Base-by-base conservation (phyloP, 306 rosid genomes). In the Parietaria judaica region DNA sequence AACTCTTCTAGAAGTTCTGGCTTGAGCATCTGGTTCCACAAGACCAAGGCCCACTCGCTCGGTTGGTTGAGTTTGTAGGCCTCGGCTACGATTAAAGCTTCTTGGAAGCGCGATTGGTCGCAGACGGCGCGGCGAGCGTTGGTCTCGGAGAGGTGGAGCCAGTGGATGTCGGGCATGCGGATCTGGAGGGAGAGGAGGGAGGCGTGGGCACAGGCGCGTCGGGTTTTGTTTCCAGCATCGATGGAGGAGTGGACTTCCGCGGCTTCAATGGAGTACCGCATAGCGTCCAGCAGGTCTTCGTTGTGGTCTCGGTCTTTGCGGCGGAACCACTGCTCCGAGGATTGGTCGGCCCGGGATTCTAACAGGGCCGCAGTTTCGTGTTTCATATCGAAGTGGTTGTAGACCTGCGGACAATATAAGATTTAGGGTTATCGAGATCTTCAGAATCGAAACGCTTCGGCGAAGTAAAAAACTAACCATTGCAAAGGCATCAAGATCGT, bases 1-100 rank as follows among this genome's bases (percentile, higher is more conserved):
- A 92, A 92, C 60, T 92, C 96, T 86, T 85, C 96, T 73, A 92
- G 64, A 45, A 88, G 78, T 74, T 92, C 98, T 23, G 98, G 98
- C 72, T 88, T 92, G 66, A 92, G 85, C 98, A 92, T 92, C 77
- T 86, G 96, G 76, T 84, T 84, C 98, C 96, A 92, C 54, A 92
- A 95, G 47, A 88, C 98, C 75, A 92, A 72, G 48, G 98, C 90
- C 96, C 98, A 92, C 76, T 92, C 98, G 50, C 96, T 78, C 17
- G 95, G 94, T 72, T 92, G 98, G 84, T 92, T 87, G 66, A 92
- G 90, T 61, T 80, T 86, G 80, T 92, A 92, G 56, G 98, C 98
- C 80, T 92, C 98, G 49, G 96, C 96, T 56, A 92, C 95, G 65
- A 88, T 88, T 67, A 92, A 78, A 56, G 96, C 96, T 79, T 92